Percentiles rank a stretch among this genome's conserved stretches.
Evolutionary conservation across 1,284 basidiomycete species (phyloP).

Genomic region (Puccinia triticina): DNA sequence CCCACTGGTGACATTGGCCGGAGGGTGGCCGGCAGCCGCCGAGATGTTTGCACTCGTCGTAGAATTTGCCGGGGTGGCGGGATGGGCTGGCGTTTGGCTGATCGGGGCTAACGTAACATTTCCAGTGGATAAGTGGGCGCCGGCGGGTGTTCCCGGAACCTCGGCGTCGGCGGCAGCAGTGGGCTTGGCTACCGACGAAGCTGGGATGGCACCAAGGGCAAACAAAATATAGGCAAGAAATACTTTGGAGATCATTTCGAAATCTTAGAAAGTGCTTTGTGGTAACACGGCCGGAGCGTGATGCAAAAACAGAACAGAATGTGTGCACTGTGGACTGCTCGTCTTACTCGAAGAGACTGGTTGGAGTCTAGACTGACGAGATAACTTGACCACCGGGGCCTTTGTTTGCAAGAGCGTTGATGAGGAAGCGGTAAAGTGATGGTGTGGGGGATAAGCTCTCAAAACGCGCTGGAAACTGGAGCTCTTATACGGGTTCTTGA

Average conservation of each 20-base stretch:
- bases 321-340: background rate
- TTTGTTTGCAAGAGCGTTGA: background rate
- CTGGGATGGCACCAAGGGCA: background rate
- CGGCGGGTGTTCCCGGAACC: background rate
- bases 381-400: background rate
- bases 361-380: too few relatives aligned
- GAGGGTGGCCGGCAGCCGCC: too few relatives aligned
- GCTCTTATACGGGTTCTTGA: background rate
- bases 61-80: background rate
- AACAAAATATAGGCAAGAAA: constrained; percentile 5
- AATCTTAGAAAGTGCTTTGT: too few relatives aligned
- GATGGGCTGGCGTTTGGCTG: background rate
- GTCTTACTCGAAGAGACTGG: background rate
- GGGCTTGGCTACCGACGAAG: background rate
- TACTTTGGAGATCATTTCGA: constrained; percentile 16
- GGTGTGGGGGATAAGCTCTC: background rate
- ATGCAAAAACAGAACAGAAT: too few relatives aligned
- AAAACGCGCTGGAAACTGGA: background rate
- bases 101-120: background rate
- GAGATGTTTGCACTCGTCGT: too few relatives aligned
- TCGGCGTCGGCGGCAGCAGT: background rate
- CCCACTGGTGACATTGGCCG: too few relatives aligned
- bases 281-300: too few relatives aligned
- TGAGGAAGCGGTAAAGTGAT: too few relatives aligned
- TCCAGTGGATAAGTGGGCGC: background rate